phyloP scores from a whole-genome alignment of 768 basidiomycete genomes.

The Botryobasidium botryosum region DNA sequence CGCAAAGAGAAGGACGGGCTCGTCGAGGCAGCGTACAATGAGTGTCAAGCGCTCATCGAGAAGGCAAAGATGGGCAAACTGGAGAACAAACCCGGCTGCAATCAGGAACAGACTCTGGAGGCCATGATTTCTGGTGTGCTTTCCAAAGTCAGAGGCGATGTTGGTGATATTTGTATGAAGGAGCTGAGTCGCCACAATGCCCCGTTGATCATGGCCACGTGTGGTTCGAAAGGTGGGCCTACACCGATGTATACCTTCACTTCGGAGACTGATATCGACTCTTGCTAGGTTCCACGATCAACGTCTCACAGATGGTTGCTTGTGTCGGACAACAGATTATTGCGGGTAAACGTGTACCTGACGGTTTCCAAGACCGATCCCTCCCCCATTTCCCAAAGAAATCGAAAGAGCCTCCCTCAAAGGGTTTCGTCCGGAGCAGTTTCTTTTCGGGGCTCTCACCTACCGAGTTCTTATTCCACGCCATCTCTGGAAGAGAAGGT shows the following conservation, averaged over 20 bases:
- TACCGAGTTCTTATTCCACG: conserved; percentile 97
- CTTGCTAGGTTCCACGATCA: conserved; percentile 87
- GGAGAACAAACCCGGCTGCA: conserved; percentile 93
- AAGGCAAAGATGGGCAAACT: conserved; percentile 79
- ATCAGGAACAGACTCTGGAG: conserved; percentile 94
- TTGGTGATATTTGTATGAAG: conserved; percentile 95
- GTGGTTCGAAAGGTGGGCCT: conserved; percentile 81
- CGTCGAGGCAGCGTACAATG: conserved; percentile 75
- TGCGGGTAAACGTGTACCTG: conserved; percentile 90
- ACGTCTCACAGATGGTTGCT: conserved; percentile 99
- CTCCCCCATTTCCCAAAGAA: conserved; percentile 98
- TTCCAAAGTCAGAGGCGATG: conserved; percentile 88
- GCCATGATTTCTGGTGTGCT: conserved; percentile 87
- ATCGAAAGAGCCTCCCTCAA: conserved; percentile 87
- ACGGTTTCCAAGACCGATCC: conserved; percentile 97
- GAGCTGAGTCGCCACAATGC: conserved; percentile 97
- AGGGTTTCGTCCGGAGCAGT: conserved; percentile 95
- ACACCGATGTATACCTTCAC: neutral
- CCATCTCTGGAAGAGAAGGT: conserved; percentile 96
- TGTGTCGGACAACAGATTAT: conserved; percentile 99
- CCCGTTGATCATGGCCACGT: conserved; percentile 96
- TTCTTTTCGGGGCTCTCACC: conserved; percentile 86
- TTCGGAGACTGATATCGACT: neutral
- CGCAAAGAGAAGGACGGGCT: conserved; percentile 64
- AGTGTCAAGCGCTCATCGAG: conserved; percentile 75